Base-by-base conservation (phyloP, 495 filamentous ascomycete species). In the Hypoxylon rickii region DNA sequence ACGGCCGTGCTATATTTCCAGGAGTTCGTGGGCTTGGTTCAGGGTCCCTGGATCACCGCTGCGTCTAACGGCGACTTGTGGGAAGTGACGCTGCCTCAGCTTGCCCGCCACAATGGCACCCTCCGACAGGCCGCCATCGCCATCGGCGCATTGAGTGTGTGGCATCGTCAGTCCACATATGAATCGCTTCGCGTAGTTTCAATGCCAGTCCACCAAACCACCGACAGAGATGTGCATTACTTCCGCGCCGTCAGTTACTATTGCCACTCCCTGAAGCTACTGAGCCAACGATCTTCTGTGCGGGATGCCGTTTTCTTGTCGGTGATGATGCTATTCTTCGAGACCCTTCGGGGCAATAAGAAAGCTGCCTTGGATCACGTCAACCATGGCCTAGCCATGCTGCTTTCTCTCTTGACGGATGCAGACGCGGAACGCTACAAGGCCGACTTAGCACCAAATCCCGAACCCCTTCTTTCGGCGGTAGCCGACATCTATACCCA, bases 201-300 rank as follows among this genome's bases (percentile, higher is more conserved):
- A 7, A 29, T 42, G 12, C 54, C 54, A 16, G 12, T 15, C n/a
- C 11, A 38, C 18, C 29, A 19, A 0, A 36, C 5, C 18, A 20
- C 26, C 2, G 38, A 43, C 31, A 10, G 29, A 39, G 54, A 57
- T 34, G 17, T 26, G 16, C 54, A 57, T 44, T 57, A 57, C n/a
- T 44, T 57, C 36, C 39, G 34, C 11, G 44, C 54, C 44, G 39
- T 57, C 22, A 38, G 22, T 26, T 57, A 57, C 20, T 57, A 57
- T 32, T 57, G 54, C 37, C 44, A 33, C 3, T 48, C 44, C 8
- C 19, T 57, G 4, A 49, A 57, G 21, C 26, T 57, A 11, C 54
- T 44, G 18, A 50, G 39, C 37, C 54, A 50, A n/a, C 19, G 16
- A 17, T 18, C 36, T 37, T 57, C 54, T 15, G 17, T 22, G 7